These are phyloP conservation scores for Sapria himalayana DNA, from an alignment of 345 rosid genomes.

Conservation along the genomic window DNA sequence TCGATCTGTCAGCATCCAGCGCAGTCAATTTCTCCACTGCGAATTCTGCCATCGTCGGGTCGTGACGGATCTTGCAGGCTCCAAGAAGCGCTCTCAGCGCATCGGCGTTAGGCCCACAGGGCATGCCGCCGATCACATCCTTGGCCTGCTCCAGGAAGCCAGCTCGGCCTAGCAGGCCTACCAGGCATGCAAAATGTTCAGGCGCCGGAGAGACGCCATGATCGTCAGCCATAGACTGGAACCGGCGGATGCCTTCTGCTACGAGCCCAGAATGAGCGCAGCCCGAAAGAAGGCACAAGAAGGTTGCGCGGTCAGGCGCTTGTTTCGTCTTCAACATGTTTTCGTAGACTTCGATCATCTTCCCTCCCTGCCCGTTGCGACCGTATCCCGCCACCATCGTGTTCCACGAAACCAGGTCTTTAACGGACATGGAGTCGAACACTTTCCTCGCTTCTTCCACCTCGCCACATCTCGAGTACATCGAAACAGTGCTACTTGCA, in stretches of 20 bases:
- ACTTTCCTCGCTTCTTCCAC: slow-evolving; percentile 10
- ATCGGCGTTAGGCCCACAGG: slow-evolving; percentile 10
- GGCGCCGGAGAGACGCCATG: slow-evolving; percentile 6
- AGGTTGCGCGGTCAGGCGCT: slow-evolving; percentile 9
- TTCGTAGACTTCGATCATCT: slow-evolving; percentile 8
- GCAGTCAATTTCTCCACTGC: slow-evolving; percentile 8
- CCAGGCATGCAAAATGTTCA: slow-evolving; percentile 13
- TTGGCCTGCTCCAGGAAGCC: slow-evolving; percentile 12
- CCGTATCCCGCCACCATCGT: slow-evolving; percentile 11
- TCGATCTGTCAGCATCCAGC: slow-evolving; percentile 6
- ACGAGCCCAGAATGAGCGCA: slow-evolving; percentile 14
- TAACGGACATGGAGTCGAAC: slow-evolving; percentile 7
- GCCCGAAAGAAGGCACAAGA: slow-evolving; percentile 11
- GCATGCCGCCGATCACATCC: slow-evolving; percentile 10
- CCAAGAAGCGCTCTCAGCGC: slow-evolving; percentile 11
- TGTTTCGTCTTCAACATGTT: slow-evolving; percentile 7
- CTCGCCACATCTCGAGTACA: slow-evolving; percentile 12
- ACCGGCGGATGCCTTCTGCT: slow-evolving; percentile 10
- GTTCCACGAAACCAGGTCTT: slow-evolving; percentile 13
- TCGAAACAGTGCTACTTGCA: slow-evolving; percentile 10
- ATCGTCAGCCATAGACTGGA: slow-evolving; percentile 9
- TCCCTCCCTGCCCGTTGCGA: slow-evolving; percentile 11
- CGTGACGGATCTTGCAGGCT: slow-evolving; percentile 9
- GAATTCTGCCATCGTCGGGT: slow-evolving; percentile 10
- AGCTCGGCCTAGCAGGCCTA: slow-evolving; percentile 13